A percentile compares a stretch with the other conserved stretches of the same genome.
Conservation (phyloP, 306 rosid species). For the Senna siamea region DNA sequence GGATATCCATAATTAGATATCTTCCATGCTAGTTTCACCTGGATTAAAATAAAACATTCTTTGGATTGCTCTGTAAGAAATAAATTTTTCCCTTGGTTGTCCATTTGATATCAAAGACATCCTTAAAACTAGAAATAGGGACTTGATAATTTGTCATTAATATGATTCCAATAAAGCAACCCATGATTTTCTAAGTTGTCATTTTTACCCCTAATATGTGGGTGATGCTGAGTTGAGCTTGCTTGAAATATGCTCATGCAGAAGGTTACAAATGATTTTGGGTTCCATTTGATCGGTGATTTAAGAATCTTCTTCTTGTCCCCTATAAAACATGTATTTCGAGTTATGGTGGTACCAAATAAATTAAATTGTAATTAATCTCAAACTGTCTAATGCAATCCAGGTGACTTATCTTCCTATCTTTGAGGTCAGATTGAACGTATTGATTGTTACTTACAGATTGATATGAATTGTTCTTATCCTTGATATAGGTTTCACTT, state of each 20-base stretch:
- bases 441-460: slow-evolving; percentile 14
- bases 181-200: background rate
- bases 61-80: no score
- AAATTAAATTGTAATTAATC: slow-evolving; percentile 18
- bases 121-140: background rate
- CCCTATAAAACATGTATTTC: slow-evolving; percentile 4
- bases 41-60: background rate
- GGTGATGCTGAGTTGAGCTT: background rate
- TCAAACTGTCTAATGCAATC: slow-evolving; percentile 9
- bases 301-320: slow-evolving; percentile 7
- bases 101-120: background rate
- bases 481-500: slow-evolving; percentile 67
- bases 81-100: no score
- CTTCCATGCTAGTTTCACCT: background rate
- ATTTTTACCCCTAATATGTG: background rate
- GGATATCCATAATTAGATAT: background rate
- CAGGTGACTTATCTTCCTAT: slow-evolving; percentile 23
- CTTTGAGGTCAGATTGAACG: slow-evolving; percentile 26
- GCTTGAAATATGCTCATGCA: background rate
- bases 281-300: slow-evolving; percentile 6
- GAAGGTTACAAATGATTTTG: background rate
- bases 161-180: background rate
- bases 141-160: background rate
- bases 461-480: slow-evolving; percentile 23
- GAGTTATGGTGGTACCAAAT: background rate